Conservation (phyloP, 2,329 filamentous ascomycete species). For the Aspergillus amoenus region DNA sequence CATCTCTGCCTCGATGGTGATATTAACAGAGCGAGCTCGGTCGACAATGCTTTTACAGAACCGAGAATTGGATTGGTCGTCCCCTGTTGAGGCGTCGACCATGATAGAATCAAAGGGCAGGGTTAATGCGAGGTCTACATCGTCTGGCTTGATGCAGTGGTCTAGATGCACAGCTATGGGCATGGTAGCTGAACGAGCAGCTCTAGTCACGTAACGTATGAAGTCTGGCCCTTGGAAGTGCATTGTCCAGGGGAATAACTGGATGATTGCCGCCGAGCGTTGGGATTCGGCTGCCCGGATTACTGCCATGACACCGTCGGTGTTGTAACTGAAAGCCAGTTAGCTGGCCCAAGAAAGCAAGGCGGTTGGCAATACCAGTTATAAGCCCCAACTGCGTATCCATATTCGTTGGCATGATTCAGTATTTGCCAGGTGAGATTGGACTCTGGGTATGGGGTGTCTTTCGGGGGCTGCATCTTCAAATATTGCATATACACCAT, state of each 20-base stretch:
- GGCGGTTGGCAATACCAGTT: background rate
- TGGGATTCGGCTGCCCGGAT: constrained; percentile 65
- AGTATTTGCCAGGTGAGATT: constrained; percentile 44
- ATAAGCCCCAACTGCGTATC: constrained; percentile 54
- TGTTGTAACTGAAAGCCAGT: constrained; percentile 54
- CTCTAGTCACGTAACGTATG: constrained; percentile 51
- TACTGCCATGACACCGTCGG: constrained; percentile 65
- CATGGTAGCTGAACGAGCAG: constrained; percentile 53
- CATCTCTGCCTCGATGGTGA: constrained; percentile 67
- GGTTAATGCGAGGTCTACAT: constrained; percentile 54
- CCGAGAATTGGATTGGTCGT: constrained; percentile 63
- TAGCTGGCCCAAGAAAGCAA: background rate
- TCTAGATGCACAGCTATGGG: constrained; percentile 62
- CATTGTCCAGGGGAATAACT: constrained; percentile 70
- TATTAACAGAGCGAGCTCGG: constrained; percentile 27
- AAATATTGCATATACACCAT: no score
- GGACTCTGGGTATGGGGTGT: background rate
- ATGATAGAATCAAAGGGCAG: constrained; percentile 66
- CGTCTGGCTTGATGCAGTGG: constrained; percentile 59
- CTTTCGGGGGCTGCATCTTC: background rate
- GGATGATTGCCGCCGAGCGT: constrained; percentile 63
- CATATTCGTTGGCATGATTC: constrained; percentile 50
- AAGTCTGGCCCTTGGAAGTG: constrained; percentile 58
- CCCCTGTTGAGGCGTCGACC: constrained; percentile 70
- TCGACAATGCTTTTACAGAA: constrained; percentile 59